Evolutionary conservation across 257 asterid genomes (phyloP), one percentile per base, ranked within the genome.

Genomic region (Penstemon eatonii): DNA sequence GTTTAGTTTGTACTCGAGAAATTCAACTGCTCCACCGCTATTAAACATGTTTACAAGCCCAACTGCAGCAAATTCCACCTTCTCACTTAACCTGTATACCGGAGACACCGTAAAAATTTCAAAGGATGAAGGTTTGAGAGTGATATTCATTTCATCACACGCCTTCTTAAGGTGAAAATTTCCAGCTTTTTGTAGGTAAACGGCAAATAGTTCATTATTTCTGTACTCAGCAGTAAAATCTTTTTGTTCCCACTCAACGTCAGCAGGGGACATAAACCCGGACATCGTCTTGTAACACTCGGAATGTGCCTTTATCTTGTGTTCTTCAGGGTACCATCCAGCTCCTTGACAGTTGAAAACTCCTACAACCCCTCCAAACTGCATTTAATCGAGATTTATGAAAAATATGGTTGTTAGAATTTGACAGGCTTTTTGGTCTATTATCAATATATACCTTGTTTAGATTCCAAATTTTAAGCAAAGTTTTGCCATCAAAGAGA

Each of bases 301-400:
- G 0, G 86, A 76, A 15, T 74, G 49, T 5, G 79, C 86, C 65
- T 75, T 81, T 66, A 78, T 71, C 73, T 54, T 75, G 59, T 75
- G 81, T 41, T 81, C 83, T n/a, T 81, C 81, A 1, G 86, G 86
- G 77, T 72, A 66, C 83, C 83, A 81, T 54, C 86, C 86, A 3
- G 86, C 86, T 68, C 86, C 83, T 63, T 81, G 86, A 15, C 86
- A 78, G 76, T 81, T 81, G 79, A 81, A 81, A 38, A 73, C 55
- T 6, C 86, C 86, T 4, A 81, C 52, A 9, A 81, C 83, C 71
- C 86, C 86, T 64, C 81, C 86, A 72, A 45, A 81, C 83, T 81
- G 68, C 73, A 57, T 56, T 25, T 25, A 25, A 1, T 1, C 33
- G 33, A 25, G 33, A 25, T 25, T 25, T 25, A 25, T 25, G 33